A percentile compares a stretch with the other conserved stretches of the same genome.
These are phyloP conservation scores for Flueggea neowawraea DNA, from an alignment of 441 rosid species.

Conservation along the genomic window DNA sequence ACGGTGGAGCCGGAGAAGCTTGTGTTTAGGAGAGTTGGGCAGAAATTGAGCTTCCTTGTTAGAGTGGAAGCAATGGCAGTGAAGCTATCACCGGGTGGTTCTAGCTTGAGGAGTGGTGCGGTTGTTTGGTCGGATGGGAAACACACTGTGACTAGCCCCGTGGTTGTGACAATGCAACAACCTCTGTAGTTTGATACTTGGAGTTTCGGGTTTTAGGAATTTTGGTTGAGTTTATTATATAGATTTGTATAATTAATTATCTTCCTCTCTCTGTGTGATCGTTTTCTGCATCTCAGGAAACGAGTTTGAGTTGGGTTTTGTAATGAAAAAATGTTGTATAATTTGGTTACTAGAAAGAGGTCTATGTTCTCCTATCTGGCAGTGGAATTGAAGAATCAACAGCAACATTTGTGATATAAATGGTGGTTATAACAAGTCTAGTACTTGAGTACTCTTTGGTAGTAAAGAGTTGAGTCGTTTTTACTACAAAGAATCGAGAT, in stretches of 20 bases:
- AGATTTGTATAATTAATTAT: constrained; percentile 6
- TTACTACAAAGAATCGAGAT: too few relatives aligned
- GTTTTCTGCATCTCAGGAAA: constrained; percentile 35
- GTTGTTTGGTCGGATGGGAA: constrained; percentile 72
- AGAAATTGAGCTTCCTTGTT: constrained; percentile 54
- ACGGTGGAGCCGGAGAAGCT: constrained; percentile 56
- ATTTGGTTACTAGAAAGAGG: neutral
- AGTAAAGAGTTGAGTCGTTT: too few relatives aligned
- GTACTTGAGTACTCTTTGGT: too few relatives aligned
- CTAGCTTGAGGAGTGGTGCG: constrained; percentile 57
- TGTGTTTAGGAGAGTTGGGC: constrained; percentile 43
- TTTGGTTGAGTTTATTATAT: constrained; percentile 11
- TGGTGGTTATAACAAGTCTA: too few relatives aligned
- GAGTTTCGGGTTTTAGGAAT: constrained; percentile 8
- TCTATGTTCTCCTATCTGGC: neutral
- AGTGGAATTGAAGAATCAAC: constrained; percentile 11
- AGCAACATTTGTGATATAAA: neutral
- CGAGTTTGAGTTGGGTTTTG: constrained; percentile 12
- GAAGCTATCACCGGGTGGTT: constrained; percentile 49
- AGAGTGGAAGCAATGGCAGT: constrained; percentile 42
- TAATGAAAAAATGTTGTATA: neutral
- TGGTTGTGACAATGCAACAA: constrained; percentile 83
- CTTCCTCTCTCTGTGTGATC: constrained; percentile 5
- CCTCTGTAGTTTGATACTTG: constrained; percentile 44
- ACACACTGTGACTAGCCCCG: constrained; percentile 66